Evolutionary conservation across 345 rosid genomes (phyloP).

Genomic region (Salix viminalis): DNA sequence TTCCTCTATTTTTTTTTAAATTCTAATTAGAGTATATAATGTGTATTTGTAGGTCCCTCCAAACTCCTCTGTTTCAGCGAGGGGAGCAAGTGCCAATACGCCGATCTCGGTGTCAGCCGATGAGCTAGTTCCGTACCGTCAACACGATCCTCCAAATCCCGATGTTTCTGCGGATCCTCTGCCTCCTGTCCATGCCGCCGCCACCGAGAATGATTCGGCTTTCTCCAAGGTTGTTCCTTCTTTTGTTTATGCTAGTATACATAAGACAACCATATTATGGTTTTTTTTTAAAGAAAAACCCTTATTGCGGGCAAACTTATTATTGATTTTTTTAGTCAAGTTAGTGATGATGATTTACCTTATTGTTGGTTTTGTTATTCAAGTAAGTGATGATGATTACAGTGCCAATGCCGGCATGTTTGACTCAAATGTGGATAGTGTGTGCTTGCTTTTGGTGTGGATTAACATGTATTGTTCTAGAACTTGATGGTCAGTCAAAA

Average conservation of each 20-base stretch:
- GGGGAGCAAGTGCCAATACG: slow-evolving; percentile 15
- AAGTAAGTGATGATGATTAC: neutral
- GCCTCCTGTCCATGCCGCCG: slow-evolving; percentile 4
- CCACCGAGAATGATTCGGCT: slow-evolving; percentile 20
- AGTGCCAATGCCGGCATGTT: neutral
- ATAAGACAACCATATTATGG: neutral
- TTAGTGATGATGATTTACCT: neutral
- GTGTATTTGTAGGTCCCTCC: slow-evolving; percentile 25
- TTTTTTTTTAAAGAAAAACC: neutral
- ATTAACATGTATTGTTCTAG: neutral
- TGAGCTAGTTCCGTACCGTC: slow-evolving; percentile 13
- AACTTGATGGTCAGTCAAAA: neutral
- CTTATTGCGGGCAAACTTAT: neutral
- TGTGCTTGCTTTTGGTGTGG: neutral
- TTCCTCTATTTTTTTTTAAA: neutral
- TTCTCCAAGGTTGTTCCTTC: slow-evolving; percentile 29
- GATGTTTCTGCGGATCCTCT: slow-evolving; percentile 9
- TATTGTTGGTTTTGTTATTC: neutral
- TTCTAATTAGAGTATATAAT: neutral
- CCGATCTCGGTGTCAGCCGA: slow-evolving; percentile 11
- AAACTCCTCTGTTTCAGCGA: slow-evolving; percentile 25
- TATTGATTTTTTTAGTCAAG: neutral
- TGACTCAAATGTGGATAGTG: slow-evolving; percentile 9
- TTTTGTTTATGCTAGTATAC: neutral
- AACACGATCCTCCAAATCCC: slow-evolving; percentile 18